A percentile compares a stretch with the other conserved stretches of the same genome.
Conservation (phyloP, 345 rosid genomes). For the Gossypium raimondii region DNA sequence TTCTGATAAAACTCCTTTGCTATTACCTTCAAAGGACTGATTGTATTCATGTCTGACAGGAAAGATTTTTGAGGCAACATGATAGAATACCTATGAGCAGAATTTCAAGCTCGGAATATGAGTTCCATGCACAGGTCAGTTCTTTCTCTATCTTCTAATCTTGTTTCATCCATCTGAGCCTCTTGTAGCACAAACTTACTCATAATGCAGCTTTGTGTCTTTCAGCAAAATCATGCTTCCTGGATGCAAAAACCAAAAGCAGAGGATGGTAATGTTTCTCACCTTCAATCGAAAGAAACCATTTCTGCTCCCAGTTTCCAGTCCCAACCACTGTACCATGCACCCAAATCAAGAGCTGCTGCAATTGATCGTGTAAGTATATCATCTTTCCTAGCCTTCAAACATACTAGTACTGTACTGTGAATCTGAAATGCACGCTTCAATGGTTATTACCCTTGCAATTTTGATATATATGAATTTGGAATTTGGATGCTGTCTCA, state of each 20-base stretch:
- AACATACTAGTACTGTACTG: background rate
- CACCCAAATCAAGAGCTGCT: constrained; percentile 19
- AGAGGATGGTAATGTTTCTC: constrained; percentile 12
- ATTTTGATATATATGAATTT: background rate
- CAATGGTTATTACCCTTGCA: background rate
- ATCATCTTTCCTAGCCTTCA: constrained; percentile 7
- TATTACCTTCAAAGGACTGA: background rate
- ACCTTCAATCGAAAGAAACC: constrained; percentile 20
- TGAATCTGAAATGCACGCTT: constrained; percentile 7
- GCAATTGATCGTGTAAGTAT: constrained; percentile 29
- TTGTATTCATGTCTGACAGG: constrained; percentile 19
- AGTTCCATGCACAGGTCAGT: constrained; percentile 28
- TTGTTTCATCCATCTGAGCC: background rate
- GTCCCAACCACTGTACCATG: constrained; percentile 14
- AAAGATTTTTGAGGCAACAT: constrained; percentile 18
- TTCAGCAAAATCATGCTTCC: constrained; percentile 22
- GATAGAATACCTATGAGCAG: constrained; percentile 15
- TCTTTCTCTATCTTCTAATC: background rate
- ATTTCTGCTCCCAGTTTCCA: constrained; percentile 19
- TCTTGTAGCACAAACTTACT: constrained; percentile 4
- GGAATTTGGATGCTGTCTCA: background rate
- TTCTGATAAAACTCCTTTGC: background rate
- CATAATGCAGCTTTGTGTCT: constrained; percentile 7
- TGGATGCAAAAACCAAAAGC: constrained; percentile 20
- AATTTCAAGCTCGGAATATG: constrained; percentile 13